These are phyloP conservation scores for Entomortierella lignicola DNA, from an alignment of 192 early-diverging fungal genomes.

Conservation along the genomic window DNA sequence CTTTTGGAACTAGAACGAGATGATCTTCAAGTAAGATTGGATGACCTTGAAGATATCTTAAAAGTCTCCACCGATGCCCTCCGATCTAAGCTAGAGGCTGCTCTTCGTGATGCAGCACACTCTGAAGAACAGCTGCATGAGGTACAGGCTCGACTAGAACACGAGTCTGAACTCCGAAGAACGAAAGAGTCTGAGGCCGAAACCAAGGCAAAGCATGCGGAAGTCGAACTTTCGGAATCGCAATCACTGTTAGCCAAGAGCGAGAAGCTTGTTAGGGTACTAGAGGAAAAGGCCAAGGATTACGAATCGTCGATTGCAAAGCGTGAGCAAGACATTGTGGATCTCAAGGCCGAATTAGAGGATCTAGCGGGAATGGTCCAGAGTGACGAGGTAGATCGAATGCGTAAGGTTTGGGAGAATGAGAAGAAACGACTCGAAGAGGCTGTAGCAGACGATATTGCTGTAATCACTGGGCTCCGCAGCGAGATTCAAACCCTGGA, in stretches of 20 bases:
- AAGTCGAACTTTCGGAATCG: conserved; percentile 46
- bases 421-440: conserved; percentile 62
- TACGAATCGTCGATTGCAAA: conserved; percentile 38
- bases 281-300: conserved; percentile 32
- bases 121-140: conserved; percentile 54
- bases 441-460: conserved; percentile 14
- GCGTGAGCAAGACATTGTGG: conserved; percentile 52
- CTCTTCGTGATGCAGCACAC: conserved; percentile 39
- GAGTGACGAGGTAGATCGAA: conserved; percentile 62
- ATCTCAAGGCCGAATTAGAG: conserved; percentile 58
- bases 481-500: conserved; percentile 28
- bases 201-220: conserved; percentile 13
- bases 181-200: conserved; percentile 37
- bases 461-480: conserved; percentile 18
- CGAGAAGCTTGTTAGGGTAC: conserved; percentile 21
- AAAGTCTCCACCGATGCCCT: conserved; percentile 43
- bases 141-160: conserved; percentile 29
- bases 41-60: conserved; percentile 21
- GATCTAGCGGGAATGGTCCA: conserved; percentile 58
- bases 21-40: conserved; percentile 23
- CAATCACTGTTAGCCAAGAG: conserved; percentile 37
- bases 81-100: conserved; percentile 45
- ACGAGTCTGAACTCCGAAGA: conserved; percentile 45
- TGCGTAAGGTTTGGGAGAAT: conserved; percentile 62
- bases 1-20: conserved; percentile 34